Conservation (phyloP, 1,284 basidiomycete genomes). For the Termitomyces sp. region DNA sequence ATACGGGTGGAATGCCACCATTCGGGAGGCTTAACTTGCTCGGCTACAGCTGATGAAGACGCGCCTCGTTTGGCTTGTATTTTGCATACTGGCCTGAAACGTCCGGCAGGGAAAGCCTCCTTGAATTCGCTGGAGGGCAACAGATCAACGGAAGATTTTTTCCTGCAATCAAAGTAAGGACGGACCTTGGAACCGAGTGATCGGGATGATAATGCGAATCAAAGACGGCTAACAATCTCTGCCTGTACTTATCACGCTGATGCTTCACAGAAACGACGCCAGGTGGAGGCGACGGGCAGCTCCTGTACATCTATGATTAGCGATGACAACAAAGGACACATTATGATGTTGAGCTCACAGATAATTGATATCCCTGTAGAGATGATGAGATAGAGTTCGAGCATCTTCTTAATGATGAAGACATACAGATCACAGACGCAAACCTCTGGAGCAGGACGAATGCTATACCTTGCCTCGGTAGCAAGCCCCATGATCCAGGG, state of each 20-base stretch:
- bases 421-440: constrained; percentile 87
- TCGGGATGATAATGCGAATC: constrained; percentile 83
- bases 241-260: constrained; percentile 80
- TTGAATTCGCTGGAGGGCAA: constrained; percentile 72
- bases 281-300: constrained; percentile 73
- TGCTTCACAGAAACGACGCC: constrained; percentile 79
- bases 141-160: constrained; percentile 5
- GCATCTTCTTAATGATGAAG: neutral
- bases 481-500: constrained; percentile 94
- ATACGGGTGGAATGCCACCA: constrained; percentile 93
- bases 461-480: constrained; percentile 79
- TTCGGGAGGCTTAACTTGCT: constrained; percentile 80
- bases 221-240: constrained; percentile 72
- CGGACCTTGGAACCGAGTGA: constrained; percentile 71
- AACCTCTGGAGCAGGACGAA: constrained; percentile 74
- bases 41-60: constrained; percentile 75
- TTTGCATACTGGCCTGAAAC: constrained; percentile 79
- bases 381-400: constrained; percentile 6
- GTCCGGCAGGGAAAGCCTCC: constrained; percentile 89
- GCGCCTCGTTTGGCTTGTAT: constrained; percentile 78
- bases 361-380: constrained; percentile 81
- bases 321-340: constrained; percentile 3
- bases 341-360: constrained; percentile 36
- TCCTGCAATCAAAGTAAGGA: constrained; percentile 26
- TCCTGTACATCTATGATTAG: constrained; percentile 34